These are phyloP conservation scores for Sporothrix brasiliensis DNA, from an alignment of 2,329 filamentous ascomycete species.

Conservation along the genomic window DNA sequence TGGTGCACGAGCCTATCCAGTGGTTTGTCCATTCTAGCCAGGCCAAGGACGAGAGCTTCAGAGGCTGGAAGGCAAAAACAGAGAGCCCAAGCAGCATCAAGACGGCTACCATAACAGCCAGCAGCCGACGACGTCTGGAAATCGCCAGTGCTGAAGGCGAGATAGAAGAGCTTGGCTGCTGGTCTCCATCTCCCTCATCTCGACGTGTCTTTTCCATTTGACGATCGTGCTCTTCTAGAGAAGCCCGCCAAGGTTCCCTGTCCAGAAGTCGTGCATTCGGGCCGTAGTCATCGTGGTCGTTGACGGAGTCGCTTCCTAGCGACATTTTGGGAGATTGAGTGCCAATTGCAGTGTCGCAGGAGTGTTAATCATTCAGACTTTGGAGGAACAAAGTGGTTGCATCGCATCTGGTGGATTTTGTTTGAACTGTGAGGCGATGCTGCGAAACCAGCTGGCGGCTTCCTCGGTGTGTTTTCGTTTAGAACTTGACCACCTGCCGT, in stretches of 20 bases:
- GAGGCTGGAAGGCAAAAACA: neutral
- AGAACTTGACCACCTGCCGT: neutral
- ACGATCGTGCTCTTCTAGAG: neutral
- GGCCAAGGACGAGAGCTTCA: neutral
- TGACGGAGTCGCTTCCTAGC: neutral
- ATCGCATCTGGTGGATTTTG: neutral
- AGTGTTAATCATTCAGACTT: too few relatives aligned
- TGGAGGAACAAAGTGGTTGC: neutral
- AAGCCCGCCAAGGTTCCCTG: neutral
- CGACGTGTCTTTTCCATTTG: neutral
- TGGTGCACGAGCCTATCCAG: neutral
- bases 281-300: neutral
- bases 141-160: too few relatives aligned
- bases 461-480: neutral
- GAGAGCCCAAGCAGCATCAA: neutral
- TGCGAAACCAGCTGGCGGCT: neutral
- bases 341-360: neutral
- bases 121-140: neutral
- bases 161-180: neutral
- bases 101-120: neutral
- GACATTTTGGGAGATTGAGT: neutral
- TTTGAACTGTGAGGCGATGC: neutral
- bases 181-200: neutral
- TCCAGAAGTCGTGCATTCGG: neutral
- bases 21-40: conserved; percentile 6